phyloP scores from a whole-genome alignment of 768 basidiomycete species.

The Crucibulum laeve region DNA sequence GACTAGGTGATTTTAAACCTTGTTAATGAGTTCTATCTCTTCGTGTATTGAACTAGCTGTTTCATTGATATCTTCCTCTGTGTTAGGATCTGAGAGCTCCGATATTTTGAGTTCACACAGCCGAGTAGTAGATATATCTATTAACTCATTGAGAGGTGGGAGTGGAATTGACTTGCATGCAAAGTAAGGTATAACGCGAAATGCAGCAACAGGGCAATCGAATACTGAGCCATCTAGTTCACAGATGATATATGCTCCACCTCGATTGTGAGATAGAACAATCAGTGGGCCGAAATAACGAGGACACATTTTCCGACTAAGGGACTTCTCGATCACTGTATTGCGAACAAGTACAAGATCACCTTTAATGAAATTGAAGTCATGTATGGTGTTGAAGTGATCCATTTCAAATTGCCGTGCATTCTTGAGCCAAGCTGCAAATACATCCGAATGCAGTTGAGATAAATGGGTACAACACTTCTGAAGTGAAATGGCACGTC shows the following conservation, averaged over 20 bases:
- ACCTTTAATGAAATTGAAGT: constrained; percentile 21
- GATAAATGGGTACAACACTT: constrained; percentile 11
- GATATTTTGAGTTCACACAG: no score
- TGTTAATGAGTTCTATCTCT: no score
- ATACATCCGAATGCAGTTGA: constrained; percentile 6
- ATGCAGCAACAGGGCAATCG: constrained; percentile 13
- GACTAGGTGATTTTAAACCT: no score
- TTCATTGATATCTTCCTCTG: no score
- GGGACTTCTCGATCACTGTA: constrained; percentile 19
- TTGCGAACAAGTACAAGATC: constrained; percentile 30
- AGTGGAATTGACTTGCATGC: no score
- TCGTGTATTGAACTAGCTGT: no score
- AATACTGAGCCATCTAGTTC: constrained; percentile 21
- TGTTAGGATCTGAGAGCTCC: no score
- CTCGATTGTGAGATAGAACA: constrained; percentile 19
- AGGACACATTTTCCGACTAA: constrained; percentile 22
- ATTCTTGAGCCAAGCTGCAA: constrained; percentile 8
- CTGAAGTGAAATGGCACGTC: constrained; percentile 16
- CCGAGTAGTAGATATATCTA: no score
- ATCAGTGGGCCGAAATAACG: constrained; percentile 29
- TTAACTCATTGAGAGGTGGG: no score
- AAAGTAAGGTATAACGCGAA: constrained; percentile 20
- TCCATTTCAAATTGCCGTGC: constrained; percentile 12
- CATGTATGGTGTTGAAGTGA: constrained; percentile 12
- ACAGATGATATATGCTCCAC: constrained; percentile 19